Evolutionary conservation across 2,329 filamentous ascomycete species (phyloP), one percentile per base, ranked within the genome.

Genomic region (Curvularia lunata): DNA sequence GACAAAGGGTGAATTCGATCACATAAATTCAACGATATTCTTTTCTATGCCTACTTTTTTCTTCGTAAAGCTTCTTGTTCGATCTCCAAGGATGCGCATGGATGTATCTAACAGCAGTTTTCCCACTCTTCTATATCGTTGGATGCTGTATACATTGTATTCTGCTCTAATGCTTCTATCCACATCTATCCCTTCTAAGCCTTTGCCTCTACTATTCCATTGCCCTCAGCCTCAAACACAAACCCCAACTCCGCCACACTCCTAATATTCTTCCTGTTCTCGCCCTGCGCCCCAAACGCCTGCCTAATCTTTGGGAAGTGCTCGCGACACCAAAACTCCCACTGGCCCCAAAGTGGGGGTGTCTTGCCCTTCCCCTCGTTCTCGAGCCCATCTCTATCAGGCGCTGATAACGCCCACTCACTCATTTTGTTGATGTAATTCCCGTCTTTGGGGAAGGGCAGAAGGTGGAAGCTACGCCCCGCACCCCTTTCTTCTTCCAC

Each of bases 191-290:
- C 27, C 10, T 32, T 42, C 21, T 42, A 42, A 16, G 1, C 9
- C 16, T 10, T 41, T 41, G 23, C 23, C 16, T 16, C 21, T 43
- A 27, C 12, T 43, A 27, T 5, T 13, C 28, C 70, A 37, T 37
- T 5, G 3, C 32, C 3, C 13, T 34, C 32, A n/a, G 6, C 69
- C 56, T 82, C 79, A 70, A 84, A 91, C 52, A 81, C 74, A 68
- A 90, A 91, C 0, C 91, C 93, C 28, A 97, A 80, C 64, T 96
- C 89, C 62, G 85, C 83, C 21, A 96, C 73, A 3, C 81, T 86
- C 71, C 77, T 88, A 9, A 92, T 87, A 6, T 77, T 80, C 46
- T 75, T 64, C 56, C 85, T 80, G 47, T 75, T 73, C 34, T 87
- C 83, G 0, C 91, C 92, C 37, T 80, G 79, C 60, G 84, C 80